Evolutionary conservation across 2,329 filamentous ascomycete species (phyloP).

Genomic region (Nigrograna mackinnonii): DNA sequence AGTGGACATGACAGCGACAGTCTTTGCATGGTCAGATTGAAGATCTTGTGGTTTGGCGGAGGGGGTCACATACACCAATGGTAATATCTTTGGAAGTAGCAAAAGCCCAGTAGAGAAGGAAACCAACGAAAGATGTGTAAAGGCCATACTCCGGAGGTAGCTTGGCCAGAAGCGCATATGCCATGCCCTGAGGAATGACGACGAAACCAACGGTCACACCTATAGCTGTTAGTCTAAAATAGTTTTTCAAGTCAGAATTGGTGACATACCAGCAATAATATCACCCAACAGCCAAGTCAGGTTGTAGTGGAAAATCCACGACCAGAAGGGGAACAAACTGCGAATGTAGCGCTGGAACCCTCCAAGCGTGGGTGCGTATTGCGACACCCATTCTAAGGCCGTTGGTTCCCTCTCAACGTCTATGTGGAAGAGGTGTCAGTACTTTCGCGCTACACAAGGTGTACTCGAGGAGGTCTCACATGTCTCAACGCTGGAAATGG

Average conservation of each 20-base stretch:
- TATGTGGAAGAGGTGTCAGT: conserved; percentile 62
- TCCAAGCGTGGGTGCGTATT: conserved; percentile 62
- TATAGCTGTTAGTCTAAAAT: conserved; percentile 22
- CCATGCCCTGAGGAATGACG: conserved; percentile 96
- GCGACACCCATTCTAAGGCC: conserved; percentile 69
- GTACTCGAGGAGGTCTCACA: conserved; percentile 15
- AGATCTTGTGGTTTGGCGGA: neutral
- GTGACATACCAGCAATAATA: conserved; percentile 73
- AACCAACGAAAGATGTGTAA: conserved; percentile 95
- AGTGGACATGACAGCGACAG: conserved; percentile 93
- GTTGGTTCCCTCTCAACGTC: conserved; percentile 85
- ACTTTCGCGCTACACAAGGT: conserved; percentile 53
- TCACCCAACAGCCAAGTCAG: conserved; percentile 86
- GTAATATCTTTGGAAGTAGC: conserved; percentile 98
- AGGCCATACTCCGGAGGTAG: conserved; percentile 83
- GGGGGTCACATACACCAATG: conserved; percentile 71
- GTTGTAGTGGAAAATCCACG: conserved; percentile 91
- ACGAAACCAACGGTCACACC: conserved; percentile 74
- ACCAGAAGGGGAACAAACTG: conserved; percentile 83
- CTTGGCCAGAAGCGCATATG: conserved; percentile 82
- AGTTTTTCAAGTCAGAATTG: too few species aligned
- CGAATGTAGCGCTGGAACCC: conserved; percentile 64
- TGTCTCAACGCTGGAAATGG: conserved; percentile 66
- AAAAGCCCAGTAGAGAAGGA: conserved; percentile 95
- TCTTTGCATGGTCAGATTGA: conserved; percentile 51